Percentiles rank a stretch among this genome's conserved stretches.
Evolutionary conservation across 2,329 filamentous ascomycete genomes (phyloP).

Genomic region (Incumbomyces delicatus): DNA sequence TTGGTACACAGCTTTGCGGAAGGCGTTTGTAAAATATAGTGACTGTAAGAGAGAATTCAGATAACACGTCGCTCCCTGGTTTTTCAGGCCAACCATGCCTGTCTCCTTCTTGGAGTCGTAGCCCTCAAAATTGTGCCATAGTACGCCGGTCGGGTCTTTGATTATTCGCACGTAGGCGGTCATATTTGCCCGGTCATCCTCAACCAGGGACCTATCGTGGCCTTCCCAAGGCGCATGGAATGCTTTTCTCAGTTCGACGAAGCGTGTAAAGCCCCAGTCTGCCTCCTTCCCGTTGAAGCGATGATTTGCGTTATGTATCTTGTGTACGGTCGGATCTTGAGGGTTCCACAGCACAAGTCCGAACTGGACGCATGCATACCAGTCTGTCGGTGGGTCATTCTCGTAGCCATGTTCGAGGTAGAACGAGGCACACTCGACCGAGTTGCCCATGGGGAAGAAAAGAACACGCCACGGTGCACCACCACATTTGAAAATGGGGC

Average conservation of each 20-base stretch:
- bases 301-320: slow-evolving; percentile 74
- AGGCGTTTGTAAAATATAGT: slow-evolving; percentile 79
- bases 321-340: slow-evolving; percentile 76
- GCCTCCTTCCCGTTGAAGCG: slow-evolving; percentile 93
- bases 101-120: slow-evolving; percentile 99
- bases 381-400: slow-evolving; percentile 69
- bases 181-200: slow-evolving; percentile 38
- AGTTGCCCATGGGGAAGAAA: slow-evolving; percentile 92
- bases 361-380: slow-evolving; percentile 96
- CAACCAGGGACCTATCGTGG: slow-evolving; percentile 45
- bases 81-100: slow-evolving; percentile 90
- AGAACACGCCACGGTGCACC: slow-evolving; percentile 90
- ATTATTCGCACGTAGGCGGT: slow-evolving; percentile 41
- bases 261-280: slow-evolving; percentile 98
- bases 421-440: slow-evolving; percentile 85
- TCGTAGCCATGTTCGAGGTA: slow-evolving; percentile 89
- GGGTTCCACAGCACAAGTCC: slow-evolving; percentile 88
- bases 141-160: slow-evolving; percentile 39
- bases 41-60: slow-evolving; percentile 77
- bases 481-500: slow-evolving; percentile 76
- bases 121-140: slow-evolving; percentile 40
- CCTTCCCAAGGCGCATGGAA: slow-evolving; percentile 71
- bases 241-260: slow-evolving; percentile 76
- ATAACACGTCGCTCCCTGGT: slow-evolving; percentile 89
- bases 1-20: slow-evolving; percentile 95